These are phyloP conservation scores for Dorcoceras hygrometricum DNA, from an alignment of 257 asterid genomes.

Conservation along the genomic window DNA sequence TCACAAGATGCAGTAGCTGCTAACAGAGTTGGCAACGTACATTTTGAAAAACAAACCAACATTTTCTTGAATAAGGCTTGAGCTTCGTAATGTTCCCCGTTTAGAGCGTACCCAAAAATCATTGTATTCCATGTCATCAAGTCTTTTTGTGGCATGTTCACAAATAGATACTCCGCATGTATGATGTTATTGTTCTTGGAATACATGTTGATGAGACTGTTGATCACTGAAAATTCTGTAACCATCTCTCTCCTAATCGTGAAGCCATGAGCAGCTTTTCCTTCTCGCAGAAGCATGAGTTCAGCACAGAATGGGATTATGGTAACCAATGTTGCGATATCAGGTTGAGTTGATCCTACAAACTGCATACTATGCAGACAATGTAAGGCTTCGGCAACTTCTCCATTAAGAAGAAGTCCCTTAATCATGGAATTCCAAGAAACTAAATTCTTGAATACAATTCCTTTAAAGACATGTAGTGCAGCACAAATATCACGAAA, in stretches of 20 bases:
- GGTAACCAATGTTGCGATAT: constrained; percentile 50
- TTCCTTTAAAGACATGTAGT: constrained; percentile 35
- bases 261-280: constrained; percentile 61
- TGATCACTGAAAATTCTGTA: constrained; percentile 35
- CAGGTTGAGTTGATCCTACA: constrained; percentile 37
- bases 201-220: constrained; percentile 61
- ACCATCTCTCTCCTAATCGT: constrained; percentile 48
- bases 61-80: constrained; percentile 49
- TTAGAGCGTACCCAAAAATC: constrained; percentile 59
- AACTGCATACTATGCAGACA: constrained; percentile 53
- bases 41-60: constrained; percentile 26
- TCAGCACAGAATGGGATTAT: constrained; percentile 50
- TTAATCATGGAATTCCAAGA: constrained; percentile 73
- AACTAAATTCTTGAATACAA: constrained; percentile 43
- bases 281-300: constrained; percentile 41
- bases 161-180: constrained; percentile 44
- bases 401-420: constrained; percentile 43
- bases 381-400: constrained; percentile 35
- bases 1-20: constrained; percentile 59
- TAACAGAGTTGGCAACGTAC: constrained; percentile 54
- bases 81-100: constrained; percentile 44
- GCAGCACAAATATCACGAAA: constrained; percentile 37
- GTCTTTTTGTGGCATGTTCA: constrained; percentile 45
- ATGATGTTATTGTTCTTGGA: constrained; percentile 35
- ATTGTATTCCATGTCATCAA: constrained; percentile 67